phyloP scores from a whole-genome alignment of 2,329 filamentous ascomycete species.

The Boeremia lycopersici region DNA sequence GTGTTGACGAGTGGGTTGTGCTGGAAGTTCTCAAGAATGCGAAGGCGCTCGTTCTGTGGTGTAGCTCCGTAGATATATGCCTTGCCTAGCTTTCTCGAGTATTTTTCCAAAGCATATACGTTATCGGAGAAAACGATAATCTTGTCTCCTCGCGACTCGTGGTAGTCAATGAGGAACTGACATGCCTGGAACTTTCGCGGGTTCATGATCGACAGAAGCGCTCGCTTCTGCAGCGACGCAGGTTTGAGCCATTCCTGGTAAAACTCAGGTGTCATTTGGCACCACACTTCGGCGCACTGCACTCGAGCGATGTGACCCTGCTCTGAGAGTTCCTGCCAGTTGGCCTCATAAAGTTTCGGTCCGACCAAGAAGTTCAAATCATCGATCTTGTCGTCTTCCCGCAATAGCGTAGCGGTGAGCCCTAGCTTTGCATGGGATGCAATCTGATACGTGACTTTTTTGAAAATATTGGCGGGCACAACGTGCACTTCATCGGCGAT shows the following conservation, averaged over 20 bases:
- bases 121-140: constrained; percentile 99
- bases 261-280: constrained; percentile 98
- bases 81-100: constrained; percentile 83
- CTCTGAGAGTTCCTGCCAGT: constrained; percentile 98
- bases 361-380: constrained; percentile 97
- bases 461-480: constrained; percentile 94
- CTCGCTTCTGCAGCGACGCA: constrained; percentile 66
- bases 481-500: constrained; percentile 98
- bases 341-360: constrained; percentile 96
- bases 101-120: constrained; percentile 86
- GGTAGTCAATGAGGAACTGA: constrained; percentile 97
- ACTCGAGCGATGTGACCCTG: constrained; percentile 97
- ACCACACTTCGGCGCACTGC: constrained; percentile 99
- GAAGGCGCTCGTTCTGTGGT: constrained; percentile 80
- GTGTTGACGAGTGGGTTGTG: constrained; percentile 90
- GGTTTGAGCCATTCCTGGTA: constrained; percentile 87
- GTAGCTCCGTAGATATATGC: constrained; percentile 93
- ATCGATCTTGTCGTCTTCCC: constrained; percentile 98
- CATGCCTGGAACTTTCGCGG: constrained; percentile 96
- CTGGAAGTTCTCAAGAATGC: constrained; percentile 92
- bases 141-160: constrained; percentile 93
- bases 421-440: constrained; percentile 96
- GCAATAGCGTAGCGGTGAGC: constrained; percentile 87
- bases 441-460: constrained; percentile 89
- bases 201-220: constrained; percentile 92